Conservation (phyloP, 306 rosid genomes). For the Lathyrus tuberosus region DNA sequence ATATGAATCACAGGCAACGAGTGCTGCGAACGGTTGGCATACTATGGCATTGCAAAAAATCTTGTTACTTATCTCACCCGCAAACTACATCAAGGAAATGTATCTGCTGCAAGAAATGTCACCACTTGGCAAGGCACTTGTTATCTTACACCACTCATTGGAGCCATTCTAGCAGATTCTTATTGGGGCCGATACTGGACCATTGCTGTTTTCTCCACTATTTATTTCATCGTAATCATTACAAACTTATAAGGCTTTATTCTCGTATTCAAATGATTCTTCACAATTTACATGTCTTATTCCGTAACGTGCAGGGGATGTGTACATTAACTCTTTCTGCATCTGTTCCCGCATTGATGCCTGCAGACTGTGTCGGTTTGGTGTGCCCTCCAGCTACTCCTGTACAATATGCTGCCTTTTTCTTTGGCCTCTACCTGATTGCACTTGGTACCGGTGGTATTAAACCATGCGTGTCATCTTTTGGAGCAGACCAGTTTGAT, state of each 20-base stretch:
- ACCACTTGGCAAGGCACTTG: constrained; percentile 99
- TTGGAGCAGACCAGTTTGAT: constrained; percentile 98
- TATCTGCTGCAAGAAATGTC: constrained; percentile 87
- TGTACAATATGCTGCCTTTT: constrained; percentile 78
- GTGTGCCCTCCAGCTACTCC: constrained; percentile 81
- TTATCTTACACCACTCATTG: constrained; percentile 95
- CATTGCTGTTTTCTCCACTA: constrained; percentile 71
- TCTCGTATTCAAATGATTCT: constrained; percentile 21
- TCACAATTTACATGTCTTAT: constrained; percentile 31
- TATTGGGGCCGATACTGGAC: constrained; percentile 99
- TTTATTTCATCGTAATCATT: constrained; percentile 76
- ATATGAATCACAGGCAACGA: constrained; percentile 68
- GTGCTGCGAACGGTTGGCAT: constrained; percentile 92
- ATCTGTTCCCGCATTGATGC: constrained; percentile 70
- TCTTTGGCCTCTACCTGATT: constrained; percentile 89
- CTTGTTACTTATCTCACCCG: constrained; percentile 89
- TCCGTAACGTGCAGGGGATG: constrained; percentile 70
- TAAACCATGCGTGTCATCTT: constrained; percentile 94
- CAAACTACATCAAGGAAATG: constrained; percentile 87
- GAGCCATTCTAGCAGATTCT: constrained; percentile 95
- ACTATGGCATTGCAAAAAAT: constrained; percentile 90
- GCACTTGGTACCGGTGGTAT: constrained; percentile 98
- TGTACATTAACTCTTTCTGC: constrained; percentile 93
- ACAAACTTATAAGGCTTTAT: background rate
- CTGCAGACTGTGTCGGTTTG: constrained; percentile 65